A percentile compares a stretch with the other conserved stretches of the same genome.
Conservation (phyloP, 2,329 filamentous ascomycete genomes). For the Neonectria punicea region DNA sequence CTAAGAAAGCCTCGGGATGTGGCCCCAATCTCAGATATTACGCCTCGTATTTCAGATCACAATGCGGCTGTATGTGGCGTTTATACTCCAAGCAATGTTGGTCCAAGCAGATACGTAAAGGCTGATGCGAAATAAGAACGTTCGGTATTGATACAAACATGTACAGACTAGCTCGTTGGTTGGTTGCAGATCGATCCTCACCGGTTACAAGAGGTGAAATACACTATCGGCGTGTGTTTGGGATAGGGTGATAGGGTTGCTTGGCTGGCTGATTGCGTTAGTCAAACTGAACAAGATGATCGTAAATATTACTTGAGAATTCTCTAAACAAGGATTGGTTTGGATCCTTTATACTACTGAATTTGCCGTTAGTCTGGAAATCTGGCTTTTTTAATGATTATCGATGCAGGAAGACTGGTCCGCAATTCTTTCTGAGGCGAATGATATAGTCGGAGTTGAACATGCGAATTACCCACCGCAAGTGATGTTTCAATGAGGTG, state of each 20-base stretch:
- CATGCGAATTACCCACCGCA: slow-evolving; percentile 8
- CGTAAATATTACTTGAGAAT: slow-evolving; percentile 8
- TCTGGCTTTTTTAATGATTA: slow-evolving; percentile 11
- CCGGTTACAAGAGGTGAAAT: slow-evolving; percentile 7
- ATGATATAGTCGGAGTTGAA: not conserved
- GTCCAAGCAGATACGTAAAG: too few species aligned
- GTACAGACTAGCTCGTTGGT: slow-evolving; percentile 10
- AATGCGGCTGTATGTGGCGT: slow-evolving; percentile 11
- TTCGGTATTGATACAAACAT: slow-evolving; percentile 12
- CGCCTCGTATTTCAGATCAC: slow-evolving; percentile 14
- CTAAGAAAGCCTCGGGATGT: slow-evolving; percentile 21
- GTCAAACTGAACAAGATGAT: slow-evolving; percentile 22
- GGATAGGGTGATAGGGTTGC: not conserved
- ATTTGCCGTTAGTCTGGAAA: not conserved
- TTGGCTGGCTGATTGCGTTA: slow-evolving; percentile 5
- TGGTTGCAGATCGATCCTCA: not conserved
- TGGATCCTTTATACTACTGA: not conserved
- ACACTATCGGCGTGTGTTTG: slow-evolving; percentile 13
- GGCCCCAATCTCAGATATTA: slow-evolving; percentile 11
- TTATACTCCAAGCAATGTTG: too few species aligned
- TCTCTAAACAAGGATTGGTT: not conserved
- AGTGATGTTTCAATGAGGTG: not conserved
- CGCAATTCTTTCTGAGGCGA: not conserved
- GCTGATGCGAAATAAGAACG: slow-evolving; percentile 12
- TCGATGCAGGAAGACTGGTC: not conserved